Conservation (phyloP, 768 basidiomycete species). For the Cystoderma amianthinum region DNA sequence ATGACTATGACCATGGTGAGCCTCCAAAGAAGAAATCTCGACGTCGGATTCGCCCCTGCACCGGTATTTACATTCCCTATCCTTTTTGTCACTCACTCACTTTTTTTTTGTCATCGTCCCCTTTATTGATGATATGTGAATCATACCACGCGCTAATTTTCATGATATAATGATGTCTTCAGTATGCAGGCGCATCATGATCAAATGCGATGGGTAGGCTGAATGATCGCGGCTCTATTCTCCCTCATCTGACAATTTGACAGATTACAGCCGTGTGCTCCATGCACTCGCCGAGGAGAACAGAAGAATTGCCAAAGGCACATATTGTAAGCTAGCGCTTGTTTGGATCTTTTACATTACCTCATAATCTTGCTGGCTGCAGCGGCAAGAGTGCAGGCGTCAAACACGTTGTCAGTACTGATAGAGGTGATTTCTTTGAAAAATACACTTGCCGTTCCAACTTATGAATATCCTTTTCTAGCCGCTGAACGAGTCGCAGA, state of each 20-base stretch:
- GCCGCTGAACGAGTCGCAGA: too few relatives aligned
- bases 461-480: too few relatives aligned
- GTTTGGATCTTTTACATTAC: slow-evolving; percentile 6
- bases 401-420: too few relatives aligned
- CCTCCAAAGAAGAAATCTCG: slow-evolving; percentile 76
- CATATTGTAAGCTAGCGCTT: slow-evolving; percentile 52
- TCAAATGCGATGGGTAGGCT: slow-evolving; percentile 77
- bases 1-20: slow-evolving; percentile 43
- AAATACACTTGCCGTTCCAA: too few relatives aligned
- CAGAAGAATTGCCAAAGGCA: slow-evolving; percentile 79
- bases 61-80: slow-evolving; percentile 43
- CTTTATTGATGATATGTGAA: slow-evolving; percentile 17
- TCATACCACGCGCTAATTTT: slow-evolving; percentile 15
- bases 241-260: slow-evolving; percentile 14
- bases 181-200: slow-evolving; percentile 87
- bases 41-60: slow-evolving; percentile 78
- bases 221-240: slow-evolving; percentile 11
- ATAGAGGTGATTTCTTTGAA: too few relatives aligned
- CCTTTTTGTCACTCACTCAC: slow-evolving; percentile 9
- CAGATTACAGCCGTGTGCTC: slow-evolving; percentile 76
- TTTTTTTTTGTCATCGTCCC: slow-evolving; percentile 15
- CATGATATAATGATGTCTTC: too few relatives aligned
- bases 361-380: too few relatives aligned
- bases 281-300: slow-evolving; percentile 76
- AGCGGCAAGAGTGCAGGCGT: too few relatives aligned